Base-by-base conservation (phyloP, 495 filamentous ascomycete species). In the Xylaria curta region DNA sequence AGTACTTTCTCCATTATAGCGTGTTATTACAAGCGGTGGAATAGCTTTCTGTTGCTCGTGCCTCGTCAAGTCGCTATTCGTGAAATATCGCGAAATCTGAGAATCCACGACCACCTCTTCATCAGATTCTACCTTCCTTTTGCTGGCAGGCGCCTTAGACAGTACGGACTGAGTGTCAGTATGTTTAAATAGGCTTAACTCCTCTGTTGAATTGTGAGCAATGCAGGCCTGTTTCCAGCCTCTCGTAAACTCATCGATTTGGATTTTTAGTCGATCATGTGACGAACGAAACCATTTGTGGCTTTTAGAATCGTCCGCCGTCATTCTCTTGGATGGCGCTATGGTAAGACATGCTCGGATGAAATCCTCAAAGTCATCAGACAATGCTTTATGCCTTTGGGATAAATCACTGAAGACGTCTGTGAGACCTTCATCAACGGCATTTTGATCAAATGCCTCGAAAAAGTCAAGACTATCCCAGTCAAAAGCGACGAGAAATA, bases 291-390 rank as follows among this genome's bases (percentile, higher is more conserved):
- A 69, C 67, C 67, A 69, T 19, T 46, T 38, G 38, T 93, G 90
- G 19, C 74, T 33, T 69, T 90, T 75, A 5, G 89, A 89, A 78
- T 89, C 74, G 13, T 81, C 82, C 5, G 84, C 88, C 49, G 83
- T 85, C 79, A 91, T 83, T 33, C 91, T 83, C 44, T 75, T 51
- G 0, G 73, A 70, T 67, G 88, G 86, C 58, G 90, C 83, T 4
- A 86, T 76, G 9, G 83, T 79, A 0, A 93, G 81, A 31, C 91
- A 84, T 26, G 76, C 78, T 17, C 75, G 81, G 47, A 92, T 78
- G 68, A 92, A 92, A 31, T 87, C 80, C 72, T 84, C 83, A 4
- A 88, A 82, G 40, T 82, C 72, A 0, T 72, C 26, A 28, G 82
- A 79, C 8, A 89, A 78, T 0, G 76, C 58, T 10, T 78, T 78